Percentiles rank a stretch among this genome's conserved stretches.
Conservation (phyloP, 257 asterid species). For the Capsicum chinense region DNA sequence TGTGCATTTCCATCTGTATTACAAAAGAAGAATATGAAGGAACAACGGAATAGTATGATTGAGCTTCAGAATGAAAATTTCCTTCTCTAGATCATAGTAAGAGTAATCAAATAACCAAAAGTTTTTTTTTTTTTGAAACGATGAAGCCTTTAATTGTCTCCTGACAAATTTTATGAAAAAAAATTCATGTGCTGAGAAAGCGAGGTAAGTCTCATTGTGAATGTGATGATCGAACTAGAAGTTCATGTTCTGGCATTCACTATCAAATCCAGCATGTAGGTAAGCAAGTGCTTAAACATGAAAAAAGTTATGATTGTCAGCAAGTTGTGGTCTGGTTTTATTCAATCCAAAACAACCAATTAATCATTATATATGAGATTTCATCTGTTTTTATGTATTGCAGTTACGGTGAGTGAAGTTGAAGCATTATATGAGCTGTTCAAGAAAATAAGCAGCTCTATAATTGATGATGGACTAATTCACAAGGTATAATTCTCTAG, state of each 20-base stretch:
- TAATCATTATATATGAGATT: neutral
- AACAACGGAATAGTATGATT: neutral
- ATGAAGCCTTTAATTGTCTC: neutral
- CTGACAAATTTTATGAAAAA: no score
- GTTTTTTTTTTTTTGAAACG: neutral
- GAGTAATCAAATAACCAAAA: neutral
- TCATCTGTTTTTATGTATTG: slow-evolving; percentile 28
- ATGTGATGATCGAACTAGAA: neutral
- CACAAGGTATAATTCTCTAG: slow-evolving; percentile 62
- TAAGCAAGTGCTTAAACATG: neutral
- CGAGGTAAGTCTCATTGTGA: neutral
- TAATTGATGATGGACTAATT: slow-evolving; percentile 81
- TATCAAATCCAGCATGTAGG: neutral
- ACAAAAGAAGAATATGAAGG: neutral
- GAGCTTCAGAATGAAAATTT: neutral
- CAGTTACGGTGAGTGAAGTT: slow-evolving; percentile 88
- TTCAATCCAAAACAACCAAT: neutral
- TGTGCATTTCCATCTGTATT: neutral
- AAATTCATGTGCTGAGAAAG: neutral
- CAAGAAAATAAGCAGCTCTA: slow-evolving; percentile 86
- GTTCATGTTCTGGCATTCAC: neutral
- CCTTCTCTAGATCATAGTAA: neutral
- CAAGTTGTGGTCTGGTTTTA: neutral
- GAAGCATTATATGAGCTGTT: slow-evolving; percentile 80
- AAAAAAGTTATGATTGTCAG: neutral